Evolutionary conservation across 495 filamentous ascomycete genomes (phyloP), one percentile per base, ranked within the genome.

Genomic region (Astrothelium subdiscretum): DNA sequence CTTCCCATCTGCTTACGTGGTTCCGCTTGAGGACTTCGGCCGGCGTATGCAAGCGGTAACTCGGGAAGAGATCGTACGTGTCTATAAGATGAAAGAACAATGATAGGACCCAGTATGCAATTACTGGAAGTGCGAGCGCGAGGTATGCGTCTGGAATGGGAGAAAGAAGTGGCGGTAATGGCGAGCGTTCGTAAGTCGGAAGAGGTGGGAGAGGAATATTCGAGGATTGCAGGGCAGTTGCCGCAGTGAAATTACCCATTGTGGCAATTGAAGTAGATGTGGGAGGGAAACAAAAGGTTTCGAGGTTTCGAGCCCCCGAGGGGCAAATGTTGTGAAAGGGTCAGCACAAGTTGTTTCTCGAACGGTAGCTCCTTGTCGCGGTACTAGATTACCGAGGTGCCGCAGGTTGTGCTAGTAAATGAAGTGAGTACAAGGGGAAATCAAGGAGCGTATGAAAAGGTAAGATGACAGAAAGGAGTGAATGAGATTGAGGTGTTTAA

Each of bases 41-140:
- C 31, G 92, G 91, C 0, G 92, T 96, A 78, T 96, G 92, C 48
- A 97, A 77, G 59, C 92, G 86, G 76, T 96, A 95, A 66, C 91
- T 81, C 32, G 89, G 83, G 70, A 94, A 92, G 43, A 89, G 80
- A 71, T 94, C 87, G 71, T 85, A 83, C 57, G 84, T 75, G 75
- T 96, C 92, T 69, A 97, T 80, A 64, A 84, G 70, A 76, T 96
- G 90, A 76, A 94, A 98, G 69, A 94, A 73, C 72, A 88, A 75
- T n/a, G 91, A 96, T 43, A 95, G 67, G 31, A 74, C 76, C 92
- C 94, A 97, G 78, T 97, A 97, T 43, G 88, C 89, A 67, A 89
- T 70, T 59, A 95, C 81, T n/a, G 91, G 90, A 6, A 88, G 76
- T 40, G 89, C 71, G 57, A 94, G 77, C 22, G 85, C 78, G 26